A percentile compares a stretch with the other conserved stretches of the same genome.
phyloP scores from a whole-genome alignment of 176 grass and related monocot species.

The Carex littledalei region DNA sequence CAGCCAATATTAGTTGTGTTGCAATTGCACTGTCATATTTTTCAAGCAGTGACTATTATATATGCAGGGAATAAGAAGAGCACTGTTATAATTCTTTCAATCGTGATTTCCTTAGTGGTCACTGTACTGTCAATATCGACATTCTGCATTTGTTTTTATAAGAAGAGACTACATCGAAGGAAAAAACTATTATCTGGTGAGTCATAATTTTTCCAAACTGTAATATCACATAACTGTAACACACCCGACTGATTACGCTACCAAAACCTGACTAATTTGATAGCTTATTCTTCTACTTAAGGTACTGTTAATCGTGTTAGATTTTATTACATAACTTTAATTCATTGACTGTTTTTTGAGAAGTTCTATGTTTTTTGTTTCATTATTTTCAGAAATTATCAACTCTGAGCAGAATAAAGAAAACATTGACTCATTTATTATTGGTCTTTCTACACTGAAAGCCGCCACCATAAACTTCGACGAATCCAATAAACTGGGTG shows the following conservation, averaged over 20 bases:
- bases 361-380: not conserved
- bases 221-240: not conserved
- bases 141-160: constrained; percentile 18
- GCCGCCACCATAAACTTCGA: constrained; percentile 57
- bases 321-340: not conserved
- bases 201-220: not conserved
- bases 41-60: not conserved
- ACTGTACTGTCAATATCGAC: not conserved
- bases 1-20: not conserved
- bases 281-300: not conserved
- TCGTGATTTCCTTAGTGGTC: not conserved
- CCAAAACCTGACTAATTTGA: not conserved
- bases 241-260: not conserved
- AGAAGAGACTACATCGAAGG: not conserved
- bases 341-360: not conserved
- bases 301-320: not conserved
- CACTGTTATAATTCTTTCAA: not conserved
- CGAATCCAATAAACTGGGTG: constrained; percentile 56
- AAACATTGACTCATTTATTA: constrained; percentile 34
- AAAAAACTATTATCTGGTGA: constrained; percentile 5
- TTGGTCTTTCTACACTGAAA: constrained; percentile 35
- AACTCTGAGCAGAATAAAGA: not conserved
- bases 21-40: not conserved
- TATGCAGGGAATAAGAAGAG: constrained; percentile 26
- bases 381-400: not conserved